Evolutionary conservation across 441 rosid genomes (phyloP), one percentile per base, ranked within the genome.

Genomic region (Erodium texanum): DNA sequence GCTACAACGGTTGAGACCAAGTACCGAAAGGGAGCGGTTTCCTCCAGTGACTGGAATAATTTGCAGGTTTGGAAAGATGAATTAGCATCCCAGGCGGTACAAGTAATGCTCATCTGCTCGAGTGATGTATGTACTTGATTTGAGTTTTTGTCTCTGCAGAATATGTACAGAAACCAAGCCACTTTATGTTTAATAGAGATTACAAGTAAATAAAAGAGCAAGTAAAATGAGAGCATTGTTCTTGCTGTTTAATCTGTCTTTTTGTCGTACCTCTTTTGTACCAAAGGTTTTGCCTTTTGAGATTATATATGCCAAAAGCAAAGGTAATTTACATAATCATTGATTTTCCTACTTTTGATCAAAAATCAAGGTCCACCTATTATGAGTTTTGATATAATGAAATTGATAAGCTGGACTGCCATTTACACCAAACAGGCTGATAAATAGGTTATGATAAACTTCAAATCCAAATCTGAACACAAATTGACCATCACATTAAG

Each of bases 131-230:
- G 34, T 56, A 75, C 2, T 29, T 12, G 65, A 72, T 32, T 27
- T 45, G 34, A 50, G 70, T 36, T 56, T 48, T 38, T 41, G 62
- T 56, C 1, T 67, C n/a, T 8, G 50, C 32, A 24, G 64, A 66
- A 63, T 69, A 71, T 83, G 87, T 82, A 82, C 76, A 83, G 81
- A 76, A 76, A 72, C 65, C 74, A 67, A 66, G 73, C 65, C 45
- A 58, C 27, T 58, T 58, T 58, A 58, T 76, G 70, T 75, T 74
- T 59, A 24, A 36, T 64, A 63, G 74, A 54, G 68, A 61, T 62
- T 77, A 59, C 20, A 77, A 67, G 79, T 77, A 70, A 59, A 77
- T 76, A 72, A 73, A 68, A 70, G 61, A 76, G 75, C 73, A 67
- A 76, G 69, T 18, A 34, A 72, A 70, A 68, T 67, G 8, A 36